These are phyloP conservation scores for Trichocladium antarcticum DNA, from an alignment of 495 filamentous ascomycete genomes.

Conservation along the genomic window DNA sequence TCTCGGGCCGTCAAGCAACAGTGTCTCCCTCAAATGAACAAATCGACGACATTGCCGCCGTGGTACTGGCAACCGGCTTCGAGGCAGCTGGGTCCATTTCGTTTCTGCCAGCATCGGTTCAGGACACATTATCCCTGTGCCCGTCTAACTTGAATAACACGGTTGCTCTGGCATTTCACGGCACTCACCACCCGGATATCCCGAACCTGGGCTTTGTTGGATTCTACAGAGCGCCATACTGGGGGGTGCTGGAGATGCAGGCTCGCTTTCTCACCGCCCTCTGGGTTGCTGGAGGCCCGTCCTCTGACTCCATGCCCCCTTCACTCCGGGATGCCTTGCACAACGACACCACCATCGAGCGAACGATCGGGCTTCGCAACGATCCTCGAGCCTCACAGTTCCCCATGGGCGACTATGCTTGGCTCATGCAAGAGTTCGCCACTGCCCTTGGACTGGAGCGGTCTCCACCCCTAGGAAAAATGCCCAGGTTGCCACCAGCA, in stretches of 20 bases:
- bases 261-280: constrained; percentile 50
- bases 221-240: constrained; percentile 77
- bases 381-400: constrained; percentile 50
- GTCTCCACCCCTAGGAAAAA: constrained; percentile 11
- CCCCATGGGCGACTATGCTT: constrained; percentile 73
- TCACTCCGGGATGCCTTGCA: constrained; percentile 22
- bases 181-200: constrained; percentile 47
- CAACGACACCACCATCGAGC: constrained; percentile 34
- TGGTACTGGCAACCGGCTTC: constrained; percentile 73
- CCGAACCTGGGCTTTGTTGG: constrained; percentile 69
- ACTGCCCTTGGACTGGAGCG: constrained; percentile 39
- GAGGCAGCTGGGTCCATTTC: constrained; percentile 48
- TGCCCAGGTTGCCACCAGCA: constrained; percentile 26
- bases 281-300: constrained; percentile 27
- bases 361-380: constrained; percentile 33
- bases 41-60: constrained; percentile 48
- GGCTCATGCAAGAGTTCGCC: constrained; percentile 62
- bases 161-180: constrained; percentile 55
- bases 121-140: constrained; percentile 45
- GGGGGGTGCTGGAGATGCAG: constrained; percentile 82
- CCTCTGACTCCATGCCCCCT: constrained; percentile 15
- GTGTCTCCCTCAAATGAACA: constrained; percentile 25
- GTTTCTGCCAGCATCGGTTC: constrained; percentile 48
- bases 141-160: constrained; percentile 49
- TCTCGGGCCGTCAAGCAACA: constrained; percentile 27